These are phyloP conservation scores for Umbellularia californica DNA, from an alignment of 164 flowering plant species.

Conservation along the genomic window DNA sequence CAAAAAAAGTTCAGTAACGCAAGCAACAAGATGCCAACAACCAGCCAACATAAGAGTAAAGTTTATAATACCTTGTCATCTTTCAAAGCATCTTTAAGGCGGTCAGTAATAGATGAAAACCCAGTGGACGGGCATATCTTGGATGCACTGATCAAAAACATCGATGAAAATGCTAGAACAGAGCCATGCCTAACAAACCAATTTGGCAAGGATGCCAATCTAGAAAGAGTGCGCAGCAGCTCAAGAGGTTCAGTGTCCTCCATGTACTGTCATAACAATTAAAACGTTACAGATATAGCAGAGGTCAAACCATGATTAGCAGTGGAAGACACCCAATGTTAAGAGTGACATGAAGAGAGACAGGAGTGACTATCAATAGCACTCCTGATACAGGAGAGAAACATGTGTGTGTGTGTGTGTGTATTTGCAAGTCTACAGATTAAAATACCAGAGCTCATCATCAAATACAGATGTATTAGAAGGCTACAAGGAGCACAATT, in stretches of 20 bases:
- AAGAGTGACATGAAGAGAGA: no score
- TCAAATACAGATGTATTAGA: no score
- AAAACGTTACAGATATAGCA: not conserved
- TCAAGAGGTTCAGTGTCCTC: constrained; percentile 59
- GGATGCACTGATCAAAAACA: constrained; percentile 62
- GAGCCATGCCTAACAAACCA: constrained; percentile 89
- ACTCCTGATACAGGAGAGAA: no score
- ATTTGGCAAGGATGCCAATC: constrained; percentile 43
- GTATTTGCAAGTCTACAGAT: no score
- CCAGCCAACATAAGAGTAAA: not conserved
- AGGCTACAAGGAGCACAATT: no score
- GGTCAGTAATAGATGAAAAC: constrained; percentile 34
- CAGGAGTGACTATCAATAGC: no score
- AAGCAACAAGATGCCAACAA: not conserved
- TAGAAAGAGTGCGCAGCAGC: constrained; percentile 47
- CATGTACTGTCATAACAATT: constrained; percentile 53
- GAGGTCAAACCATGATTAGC: not conserved
- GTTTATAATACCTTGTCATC: constrained; percentile 79
- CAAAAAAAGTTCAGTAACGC: not conserved
- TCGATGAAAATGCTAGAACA: constrained; percentile 60
- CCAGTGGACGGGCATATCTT: constrained; percentile 35
- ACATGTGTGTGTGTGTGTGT: no score
- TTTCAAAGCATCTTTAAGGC: constrained; percentile 54
- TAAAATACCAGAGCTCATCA: no score
- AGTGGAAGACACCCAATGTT: no score